Conservation (phyloP, 2,329 filamentous ascomycete species). For the Hawksworthiomyces lignivorus region DNA sequence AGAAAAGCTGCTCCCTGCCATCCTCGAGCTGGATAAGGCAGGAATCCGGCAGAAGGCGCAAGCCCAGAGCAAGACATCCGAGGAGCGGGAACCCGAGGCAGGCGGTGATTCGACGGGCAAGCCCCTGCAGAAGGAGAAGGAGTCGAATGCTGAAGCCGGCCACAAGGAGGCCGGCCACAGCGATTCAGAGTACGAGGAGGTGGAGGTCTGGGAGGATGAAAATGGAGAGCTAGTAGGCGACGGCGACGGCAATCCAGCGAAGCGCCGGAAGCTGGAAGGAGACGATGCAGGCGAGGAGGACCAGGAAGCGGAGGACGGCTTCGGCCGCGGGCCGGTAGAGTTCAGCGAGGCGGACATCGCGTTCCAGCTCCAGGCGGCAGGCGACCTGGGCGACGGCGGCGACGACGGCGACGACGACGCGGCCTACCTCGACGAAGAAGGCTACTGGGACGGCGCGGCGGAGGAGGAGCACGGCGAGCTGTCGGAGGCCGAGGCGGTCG, state of each 20-base stretch:
- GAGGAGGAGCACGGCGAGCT: conserved; percentile 69
- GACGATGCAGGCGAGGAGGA: conserved; percentile 42
- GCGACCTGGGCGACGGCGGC: conserved; percentile 39
- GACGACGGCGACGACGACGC: conserved; percentile 92
- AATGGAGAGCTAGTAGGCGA: conserved; percentile 40
- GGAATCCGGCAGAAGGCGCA: conserved; percentile 53
- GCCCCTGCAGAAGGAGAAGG: too few species aligned
- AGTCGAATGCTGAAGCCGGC: conserved; percentile 14
- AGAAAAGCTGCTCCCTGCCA: conserved; percentile 72
- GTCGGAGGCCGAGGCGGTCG: conserved; percentile 66
- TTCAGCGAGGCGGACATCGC: conserved; percentile 94
- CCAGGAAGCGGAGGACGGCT: conserved; percentile 40
- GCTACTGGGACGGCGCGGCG: conserved; percentile 63
- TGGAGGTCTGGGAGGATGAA: conserved; percentile 61
- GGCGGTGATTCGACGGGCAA: too few species aligned
- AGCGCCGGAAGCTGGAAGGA: conserved; percentile 53
- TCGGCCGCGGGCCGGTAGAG: conserved; percentile 52
- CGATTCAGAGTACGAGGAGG: conserved; percentile 67
- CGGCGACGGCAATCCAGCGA: conserved; percentile 38
- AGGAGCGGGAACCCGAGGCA: too few species aligned
- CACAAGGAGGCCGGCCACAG: conserved; percentile 19
- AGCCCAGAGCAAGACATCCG: conserved; percentile 3
- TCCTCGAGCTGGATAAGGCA: conserved; percentile 64
- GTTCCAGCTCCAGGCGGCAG: conserved; percentile 85
- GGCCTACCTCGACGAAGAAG: conserved; percentile 79